Conservation (phyloP, 2,329 filamentous ascomycete species). For the Talaromyces sp. region DNA sequence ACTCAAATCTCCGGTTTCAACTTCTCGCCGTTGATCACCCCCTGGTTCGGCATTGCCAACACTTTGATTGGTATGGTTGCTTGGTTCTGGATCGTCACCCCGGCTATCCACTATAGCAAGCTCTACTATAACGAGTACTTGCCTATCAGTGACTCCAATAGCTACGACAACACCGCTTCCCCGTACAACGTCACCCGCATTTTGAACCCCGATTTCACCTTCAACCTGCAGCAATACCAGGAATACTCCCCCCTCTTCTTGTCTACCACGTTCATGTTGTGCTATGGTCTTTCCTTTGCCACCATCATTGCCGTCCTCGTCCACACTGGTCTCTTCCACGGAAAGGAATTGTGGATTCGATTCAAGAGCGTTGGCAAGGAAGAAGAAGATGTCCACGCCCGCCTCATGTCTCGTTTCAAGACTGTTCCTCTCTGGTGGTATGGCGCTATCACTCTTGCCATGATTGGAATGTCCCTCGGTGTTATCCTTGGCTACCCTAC, state of each 20-base stretch:
- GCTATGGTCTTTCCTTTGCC: constrained; percentile 70
- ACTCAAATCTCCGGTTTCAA: constrained; percentile 67
- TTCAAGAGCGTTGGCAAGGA: constrained; percentile 57
- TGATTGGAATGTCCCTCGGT: constrained; percentile 51
- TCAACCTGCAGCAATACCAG: constrained; percentile 63
- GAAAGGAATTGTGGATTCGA: constrained; percentile 63
- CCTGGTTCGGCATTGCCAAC: constrained; percentile 72
- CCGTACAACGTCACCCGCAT: constrained; percentile 64
- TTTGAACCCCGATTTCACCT: constrained; percentile 58
- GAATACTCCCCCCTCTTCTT: constrained; percentile 61
- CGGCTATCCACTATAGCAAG: constrained; percentile 62
- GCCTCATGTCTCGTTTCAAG: constrained; percentile 57
- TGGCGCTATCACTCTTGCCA: constrained; percentile 42
- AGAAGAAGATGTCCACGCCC: constrained; percentile 53
- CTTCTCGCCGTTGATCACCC: constrained; percentile 65
- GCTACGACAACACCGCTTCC: constrained; percentile 67
- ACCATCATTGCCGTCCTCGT: constrained; percentile 67
- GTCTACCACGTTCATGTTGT: constrained; percentile 67
- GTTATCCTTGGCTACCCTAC: constrained; percentile 57
- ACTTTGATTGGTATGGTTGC: constrained; percentile 64
- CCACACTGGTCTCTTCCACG: constrained; percentile 64
- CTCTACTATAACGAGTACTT: constrained; percentile 63
- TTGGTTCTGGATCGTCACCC: constrained; percentile 62
- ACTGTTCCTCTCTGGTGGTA: constrained; percentile 60
- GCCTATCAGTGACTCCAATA: constrained; percentile 66